phyloP scores from a whole-genome alignment of 2,329 filamentous ascomycete species.

The Septoria petroselini region DNA sequence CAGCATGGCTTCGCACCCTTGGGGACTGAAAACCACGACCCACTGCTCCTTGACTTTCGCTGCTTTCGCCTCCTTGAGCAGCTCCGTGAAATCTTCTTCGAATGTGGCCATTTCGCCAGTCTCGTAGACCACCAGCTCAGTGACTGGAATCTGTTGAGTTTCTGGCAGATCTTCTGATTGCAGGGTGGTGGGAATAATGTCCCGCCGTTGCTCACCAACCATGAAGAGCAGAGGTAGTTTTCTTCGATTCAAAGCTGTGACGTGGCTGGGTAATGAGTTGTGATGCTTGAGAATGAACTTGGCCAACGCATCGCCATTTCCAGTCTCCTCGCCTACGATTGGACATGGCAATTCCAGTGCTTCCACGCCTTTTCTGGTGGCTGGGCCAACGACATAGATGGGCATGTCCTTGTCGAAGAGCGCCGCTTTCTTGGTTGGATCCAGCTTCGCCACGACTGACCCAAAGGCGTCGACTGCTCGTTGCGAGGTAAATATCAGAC shows the following conservation, averaged over 20 bases:
- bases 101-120: constrained; percentile 82
- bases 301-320: constrained; percentile 78
- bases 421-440: constrained; percentile 34
- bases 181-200: constrained; percentile 82
- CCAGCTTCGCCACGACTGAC: constrained; percentile 56
- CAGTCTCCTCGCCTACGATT: constrained; percentile 76
- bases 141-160: constrained; percentile 60
- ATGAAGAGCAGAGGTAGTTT: constrained; percentile 75
- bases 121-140: constrained; percentile 81
- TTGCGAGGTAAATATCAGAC: constrained; percentile 81
- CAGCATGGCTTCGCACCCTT: constrained; percentile 61
- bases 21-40: constrained; percentile 70
- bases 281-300: constrained; percentile 78
- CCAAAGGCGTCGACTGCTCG: constrained; percentile 77
- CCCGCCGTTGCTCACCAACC: constrained; percentile 83
- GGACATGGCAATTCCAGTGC: constrained; percentile 52
- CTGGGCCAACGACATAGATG: constrained; percentile 78
- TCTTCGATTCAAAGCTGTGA: constrained; percentile 32
- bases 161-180: constrained; percentile 55
- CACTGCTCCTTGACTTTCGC: constrained; percentile 52
- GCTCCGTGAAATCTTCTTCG: constrained; percentile 58
- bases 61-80: constrained; percentile 45
- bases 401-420: constrained; percentile 50
- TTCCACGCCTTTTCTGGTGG: constrained; percentile 70
- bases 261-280: constrained; percentile 40